Evolutionary conservation across 164 flowering plant species (phyloP).

Genomic region (Nymphaea colorata): DNA sequence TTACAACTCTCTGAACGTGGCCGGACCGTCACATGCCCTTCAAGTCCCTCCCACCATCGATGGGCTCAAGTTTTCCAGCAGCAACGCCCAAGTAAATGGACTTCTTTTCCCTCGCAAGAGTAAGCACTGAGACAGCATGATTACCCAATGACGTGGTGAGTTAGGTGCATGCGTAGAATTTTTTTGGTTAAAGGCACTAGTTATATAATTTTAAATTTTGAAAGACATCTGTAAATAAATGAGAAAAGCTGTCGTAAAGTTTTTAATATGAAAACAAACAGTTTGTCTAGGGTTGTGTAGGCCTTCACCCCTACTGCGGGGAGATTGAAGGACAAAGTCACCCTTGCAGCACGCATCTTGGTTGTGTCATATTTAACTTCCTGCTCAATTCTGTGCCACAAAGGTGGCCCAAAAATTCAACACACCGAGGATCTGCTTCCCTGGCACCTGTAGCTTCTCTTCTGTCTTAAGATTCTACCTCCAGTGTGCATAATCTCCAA

Average conservation of each 20-base stretch:
- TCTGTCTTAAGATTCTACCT: background rate
- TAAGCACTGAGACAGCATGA: too few species aligned
- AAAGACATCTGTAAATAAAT: too few species aligned
- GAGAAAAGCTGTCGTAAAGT: too few species aligned
- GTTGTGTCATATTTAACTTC: background rate
- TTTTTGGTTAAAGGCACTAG: too few species aligned
- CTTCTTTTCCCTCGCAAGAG: constrained; percentile 20
- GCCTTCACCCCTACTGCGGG: too few species aligned
- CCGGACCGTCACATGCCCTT: constrained; percentile 21
- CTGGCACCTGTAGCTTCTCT: constrained; percentile 1
- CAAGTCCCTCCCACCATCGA: constrained; percentile 13
- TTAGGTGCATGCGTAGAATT: too few species aligned
- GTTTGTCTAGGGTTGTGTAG: too few species aligned
- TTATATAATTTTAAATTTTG: too few species aligned
- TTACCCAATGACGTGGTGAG: too few species aligned
- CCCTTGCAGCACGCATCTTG: background rate
- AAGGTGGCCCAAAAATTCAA: background rate
- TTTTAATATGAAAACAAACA: too few species aligned
- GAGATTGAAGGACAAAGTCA: too few species aligned
- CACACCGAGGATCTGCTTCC: background rate
- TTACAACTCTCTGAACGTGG: constrained; percentile 36
- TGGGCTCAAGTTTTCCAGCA: constrained; percentile 4
- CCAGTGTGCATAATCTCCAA: too few species aligned
- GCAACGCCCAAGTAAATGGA: constrained; percentile 8
- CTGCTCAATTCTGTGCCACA: background rate